A percentile compares a stretch with the other conserved stretches of the same genome.
Conservation (phyloP, 2,329 filamentous ascomycete species). For the Domatiomyces catenatus region DNA sequence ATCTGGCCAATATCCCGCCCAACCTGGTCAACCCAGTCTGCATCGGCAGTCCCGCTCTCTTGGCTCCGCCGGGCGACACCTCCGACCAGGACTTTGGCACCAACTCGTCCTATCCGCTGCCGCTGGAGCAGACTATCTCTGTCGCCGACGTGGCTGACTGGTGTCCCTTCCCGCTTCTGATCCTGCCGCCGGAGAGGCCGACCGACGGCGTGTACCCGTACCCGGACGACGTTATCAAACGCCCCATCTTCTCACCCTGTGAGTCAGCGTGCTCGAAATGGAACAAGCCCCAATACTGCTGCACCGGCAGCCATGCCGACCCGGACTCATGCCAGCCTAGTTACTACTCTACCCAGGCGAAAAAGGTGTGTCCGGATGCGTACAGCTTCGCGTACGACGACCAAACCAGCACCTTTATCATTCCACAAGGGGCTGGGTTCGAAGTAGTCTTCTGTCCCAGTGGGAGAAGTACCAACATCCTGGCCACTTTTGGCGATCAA, state of each 20-base stretch:
- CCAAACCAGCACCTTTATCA: slow-evolving; percentile 42
- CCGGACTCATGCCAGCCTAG: slow-evolving; percentile 50
- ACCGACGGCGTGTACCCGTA: slow-evolving; percentile 67
- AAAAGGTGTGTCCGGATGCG: slow-evolving; percentile 65
- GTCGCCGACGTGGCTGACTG: slow-evolving; percentile 45
- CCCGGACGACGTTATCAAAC: slow-evolving; percentile 56
- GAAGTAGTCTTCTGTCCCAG: slow-evolving; percentile 62
- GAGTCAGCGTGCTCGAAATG: slow-evolving; percentile 60
- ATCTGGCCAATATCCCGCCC: slow-evolving; percentile 48
- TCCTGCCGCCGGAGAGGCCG: slow-evolving; percentile 51
- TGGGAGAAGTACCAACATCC: slow-evolving; percentile 21
- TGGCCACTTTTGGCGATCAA: slow-evolving; percentile 16
- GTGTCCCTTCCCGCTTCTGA: slow-evolving; percentile 70
- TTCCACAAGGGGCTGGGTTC: slow-evolving; percentile 54
- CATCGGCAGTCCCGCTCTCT: slow-evolving; percentile 53
- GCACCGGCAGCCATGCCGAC: slow-evolving; percentile 52
- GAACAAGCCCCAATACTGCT: slow-evolving; percentile 55
- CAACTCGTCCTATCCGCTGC: slow-evolving; percentile 50
- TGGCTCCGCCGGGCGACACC: slow-evolving; percentile 31
- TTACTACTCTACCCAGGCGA: slow-evolving; percentile 53
- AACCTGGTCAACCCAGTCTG: slow-evolving; percentile 65
- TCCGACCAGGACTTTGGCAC: slow-evolving; percentile 46
- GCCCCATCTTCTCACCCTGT: slow-evolving; percentile 63
- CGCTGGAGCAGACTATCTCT: slow-evolving; percentile 47
- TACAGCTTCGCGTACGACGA: slow-evolving; percentile 59